These are phyloP conservation scores for Alternaria viburni DNA, from an alignment of 2,329 filamentous ascomycete species.

Conservation along the genomic window DNA sequence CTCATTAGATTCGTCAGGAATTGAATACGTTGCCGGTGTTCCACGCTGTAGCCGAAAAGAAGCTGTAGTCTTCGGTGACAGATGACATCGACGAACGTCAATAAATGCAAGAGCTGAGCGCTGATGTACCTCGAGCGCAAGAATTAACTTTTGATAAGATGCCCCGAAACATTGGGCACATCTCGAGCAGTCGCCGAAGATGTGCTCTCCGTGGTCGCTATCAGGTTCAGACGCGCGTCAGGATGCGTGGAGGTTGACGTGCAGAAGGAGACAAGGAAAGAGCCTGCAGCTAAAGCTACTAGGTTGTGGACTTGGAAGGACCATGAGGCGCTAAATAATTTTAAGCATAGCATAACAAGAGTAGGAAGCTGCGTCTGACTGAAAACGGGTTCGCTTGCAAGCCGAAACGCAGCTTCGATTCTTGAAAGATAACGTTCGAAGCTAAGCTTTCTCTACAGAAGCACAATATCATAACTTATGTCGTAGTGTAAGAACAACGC, in stretches of 20 bases:
- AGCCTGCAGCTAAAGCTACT: not conserved
- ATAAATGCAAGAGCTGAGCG: not conserved
- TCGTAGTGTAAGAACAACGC: constrained; percentile 11
- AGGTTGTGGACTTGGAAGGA: not conserved
- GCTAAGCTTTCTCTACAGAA: not conserved
- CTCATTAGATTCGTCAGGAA: not conserved
- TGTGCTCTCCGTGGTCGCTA: not conserved
- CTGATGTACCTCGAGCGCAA: not conserved
- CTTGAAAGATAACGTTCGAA: not conserved
- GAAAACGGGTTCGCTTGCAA: not conserved
- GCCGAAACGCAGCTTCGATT: not conserved
- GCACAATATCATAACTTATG: not conserved
- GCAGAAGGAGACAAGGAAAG: not conserved
- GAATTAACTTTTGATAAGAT: not conserved
- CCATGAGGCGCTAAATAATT: not conserved
- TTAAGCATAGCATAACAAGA: not conserved
- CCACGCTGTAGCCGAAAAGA: not conserved
- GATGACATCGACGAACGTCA: not conserved
- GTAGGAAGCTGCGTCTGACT: not conserved
- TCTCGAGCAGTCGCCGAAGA: not conserved
- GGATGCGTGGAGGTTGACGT: not conserved
- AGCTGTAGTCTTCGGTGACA: not conserved
- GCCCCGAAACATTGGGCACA: not conserved
- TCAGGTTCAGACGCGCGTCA: not conserved
- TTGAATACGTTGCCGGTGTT: not conserved